Percentiles rank a stretch among this genome's conserved stretches.
phyloP scores from a whole-genome alignment of 2,329 filamentous ascomycete genomes.

The Penicillium sp. region DNA sequence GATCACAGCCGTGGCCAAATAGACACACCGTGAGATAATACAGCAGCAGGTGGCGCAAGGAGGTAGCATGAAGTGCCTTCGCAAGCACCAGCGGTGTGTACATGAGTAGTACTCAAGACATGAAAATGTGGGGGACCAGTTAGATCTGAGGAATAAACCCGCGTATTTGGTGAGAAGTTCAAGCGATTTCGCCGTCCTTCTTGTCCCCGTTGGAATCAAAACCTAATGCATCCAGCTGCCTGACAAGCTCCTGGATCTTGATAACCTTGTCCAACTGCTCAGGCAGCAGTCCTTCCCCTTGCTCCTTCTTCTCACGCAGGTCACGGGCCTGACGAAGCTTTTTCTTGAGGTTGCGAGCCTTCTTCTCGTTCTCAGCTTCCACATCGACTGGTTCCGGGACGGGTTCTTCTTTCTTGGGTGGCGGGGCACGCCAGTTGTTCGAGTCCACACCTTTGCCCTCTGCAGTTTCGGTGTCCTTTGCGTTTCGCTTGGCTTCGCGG shows the following conservation, averaged over 20 bases:
- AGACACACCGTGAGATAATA: neutral
- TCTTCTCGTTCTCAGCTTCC: conserved; percentile 84
- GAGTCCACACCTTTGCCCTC: conserved; percentile 31
- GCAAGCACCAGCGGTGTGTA: neutral
- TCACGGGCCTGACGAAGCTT: conserved; percentile 93
- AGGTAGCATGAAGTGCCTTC: neutral
- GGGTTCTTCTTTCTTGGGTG: conserved; percentile 29
- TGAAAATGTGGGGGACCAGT: neutral
- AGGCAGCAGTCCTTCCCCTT: conserved; percentile 77
- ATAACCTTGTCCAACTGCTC: conserved; percentile 98
- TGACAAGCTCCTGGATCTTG: conserved; percentile 90
- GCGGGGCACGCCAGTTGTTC: conserved; percentile 33
- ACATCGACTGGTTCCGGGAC: conserved; percentile 57
- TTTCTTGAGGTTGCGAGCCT: conserved; percentile 87
- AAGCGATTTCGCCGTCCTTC: conserved; percentile 36
- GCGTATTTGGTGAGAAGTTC: neutral
- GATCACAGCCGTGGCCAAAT: neutral
- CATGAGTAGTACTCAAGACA: neutral
- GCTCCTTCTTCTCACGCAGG: conserved; percentile 85
- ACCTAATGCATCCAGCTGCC: conserved; percentile 81
- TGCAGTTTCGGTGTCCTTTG: conserved; percentile 56
- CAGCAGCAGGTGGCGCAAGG: neutral
- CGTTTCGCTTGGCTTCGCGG: conserved; percentile 66
- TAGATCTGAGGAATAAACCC: neutral
- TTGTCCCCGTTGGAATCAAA: conserved; percentile 78